Evolutionary conservation across 1,284 basidiomycete genomes (phyloP).

Genomic region (Microstroma glucosiphilum): DNA sequence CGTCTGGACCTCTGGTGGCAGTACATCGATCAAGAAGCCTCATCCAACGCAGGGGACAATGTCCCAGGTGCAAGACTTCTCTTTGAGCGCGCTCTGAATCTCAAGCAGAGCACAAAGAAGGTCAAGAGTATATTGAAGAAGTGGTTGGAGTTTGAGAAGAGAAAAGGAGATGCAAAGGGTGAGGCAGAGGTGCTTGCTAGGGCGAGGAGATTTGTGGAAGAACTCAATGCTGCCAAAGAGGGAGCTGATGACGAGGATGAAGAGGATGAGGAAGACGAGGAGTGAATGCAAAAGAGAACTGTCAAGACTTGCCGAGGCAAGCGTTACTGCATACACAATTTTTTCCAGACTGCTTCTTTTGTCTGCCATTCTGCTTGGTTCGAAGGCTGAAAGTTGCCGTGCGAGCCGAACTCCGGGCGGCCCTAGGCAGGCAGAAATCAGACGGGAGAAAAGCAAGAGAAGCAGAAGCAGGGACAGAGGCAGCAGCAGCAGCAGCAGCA

Average conservation of each 20-base stretch:
- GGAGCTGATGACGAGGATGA: conserved; percentile 40
- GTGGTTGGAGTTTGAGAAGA: conserved; percentile 83
- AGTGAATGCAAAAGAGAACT: too few relatives aligned
- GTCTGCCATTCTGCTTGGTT: too few relatives aligned
- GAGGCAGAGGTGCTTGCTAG: conserved; percentile 73
- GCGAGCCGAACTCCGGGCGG: too few relatives aligned
- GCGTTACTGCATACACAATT: too few relatives aligned
- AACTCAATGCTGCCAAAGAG: conserved; percentile 8
- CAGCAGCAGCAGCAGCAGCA: conserved; percentile 3
- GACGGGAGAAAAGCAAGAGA: conserved; percentile 10
- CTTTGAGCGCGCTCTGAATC: conserved; percentile 69
- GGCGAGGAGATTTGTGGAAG: conserved; percentile 64
- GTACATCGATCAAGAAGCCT: conserved; percentile 90
- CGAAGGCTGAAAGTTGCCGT: too few relatives aligned
- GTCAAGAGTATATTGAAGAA: conserved; percentile 83
- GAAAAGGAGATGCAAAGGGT: conserved; percentile 79
- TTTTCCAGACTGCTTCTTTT: too few relatives aligned
- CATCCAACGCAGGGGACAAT: conserved; percentile 57
- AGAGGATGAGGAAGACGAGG: conserved; percentile 44
- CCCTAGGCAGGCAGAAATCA: too few relatives aligned
- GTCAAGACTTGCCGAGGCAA: too few relatives aligned
- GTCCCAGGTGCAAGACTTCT: conserved; percentile 58
- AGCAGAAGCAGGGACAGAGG: conserved; percentile 15
- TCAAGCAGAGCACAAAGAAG: conserved; percentile 88
- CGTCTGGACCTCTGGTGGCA: conserved; percentile 92